Evolutionary conservation across 1,284 basidiomycete species (phyloP).

Genomic region (Rhizoctonia solani): DNA sequence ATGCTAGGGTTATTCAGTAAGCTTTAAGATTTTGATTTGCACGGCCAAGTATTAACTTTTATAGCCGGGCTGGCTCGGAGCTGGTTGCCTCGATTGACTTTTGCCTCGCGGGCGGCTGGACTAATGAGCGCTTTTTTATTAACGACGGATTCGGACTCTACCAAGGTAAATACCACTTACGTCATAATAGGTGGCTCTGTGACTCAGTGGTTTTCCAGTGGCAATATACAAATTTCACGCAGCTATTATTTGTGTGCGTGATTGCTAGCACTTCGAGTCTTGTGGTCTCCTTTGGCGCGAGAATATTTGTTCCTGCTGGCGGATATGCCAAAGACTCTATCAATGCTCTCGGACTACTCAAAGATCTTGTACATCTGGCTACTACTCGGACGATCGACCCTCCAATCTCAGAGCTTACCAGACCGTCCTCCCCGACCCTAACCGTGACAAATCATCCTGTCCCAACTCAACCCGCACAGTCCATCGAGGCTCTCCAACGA

Average conservation of each 20-base stretch:
- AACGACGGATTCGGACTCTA: conserved; percentile 48
- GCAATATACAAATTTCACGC: conserved; percentile 20
- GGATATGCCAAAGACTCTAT: conserved; percentile 30
- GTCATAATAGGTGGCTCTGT: no score
- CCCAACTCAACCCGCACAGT: background rate
- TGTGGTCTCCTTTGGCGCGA: conserved; percentile 9
- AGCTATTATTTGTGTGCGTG: conserved; percentile 21
- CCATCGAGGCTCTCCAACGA: conserved; percentile 41
- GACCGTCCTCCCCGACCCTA: conserved; percentile 15
- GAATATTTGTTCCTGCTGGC: conserved; percentile 13
- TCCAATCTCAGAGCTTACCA: background rate
- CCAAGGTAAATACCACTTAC: conserved; percentile 42
- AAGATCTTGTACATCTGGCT: conserved; percentile 22
- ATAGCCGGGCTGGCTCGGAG: conserved; percentile 55
- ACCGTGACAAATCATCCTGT: background rate
- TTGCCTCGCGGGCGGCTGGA: conserved; percentile 54
- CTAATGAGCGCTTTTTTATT: conserved; percentile 56
- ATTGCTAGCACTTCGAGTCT: conserved; percentile 22
- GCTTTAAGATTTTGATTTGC: conserved; percentile 36
- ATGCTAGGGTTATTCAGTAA: conserved; percentile 51
- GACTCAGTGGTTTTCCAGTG: no score
- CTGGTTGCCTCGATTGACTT: conserved; percentile 53
- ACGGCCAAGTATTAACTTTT: background rate
- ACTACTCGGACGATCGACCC: conserved; percentile 23
- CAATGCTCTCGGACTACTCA: conserved; percentile 19